Percentiles rank a stretch among this genome's conserved stretches.
phyloP scores from a whole-genome alignment of 768 basidiomycete species.

The Mrakia frigida region DNA sequence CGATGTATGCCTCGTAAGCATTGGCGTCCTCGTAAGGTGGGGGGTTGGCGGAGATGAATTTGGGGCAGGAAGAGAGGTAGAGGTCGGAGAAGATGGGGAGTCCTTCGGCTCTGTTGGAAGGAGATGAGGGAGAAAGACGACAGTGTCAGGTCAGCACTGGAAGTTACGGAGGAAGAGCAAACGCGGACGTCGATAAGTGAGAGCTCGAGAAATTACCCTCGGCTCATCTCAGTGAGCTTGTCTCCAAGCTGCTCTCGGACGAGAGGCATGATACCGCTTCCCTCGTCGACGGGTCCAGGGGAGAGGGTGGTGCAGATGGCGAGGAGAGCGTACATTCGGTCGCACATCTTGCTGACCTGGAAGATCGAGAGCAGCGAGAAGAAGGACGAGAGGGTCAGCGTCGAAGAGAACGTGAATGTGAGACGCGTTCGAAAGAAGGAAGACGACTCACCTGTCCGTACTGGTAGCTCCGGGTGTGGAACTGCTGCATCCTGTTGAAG shows the following conservation, averaged over 20 bases:
- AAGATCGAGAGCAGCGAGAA: not conserved
- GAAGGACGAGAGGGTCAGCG: constrained; percentile 8
- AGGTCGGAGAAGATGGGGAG: constrained; percentile 82
- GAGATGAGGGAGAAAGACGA: constrained; percentile 1
- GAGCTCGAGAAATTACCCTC: constrained; percentile 56
- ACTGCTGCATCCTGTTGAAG: constrained; percentile 91
- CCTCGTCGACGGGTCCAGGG: constrained; percentile 87
- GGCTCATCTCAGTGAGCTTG: constrained; percentile 75
- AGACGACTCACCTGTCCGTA: constrained; percentile 69
- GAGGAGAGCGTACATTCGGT: constrained; percentile 94
- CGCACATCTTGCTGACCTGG: constrained; percentile 93
- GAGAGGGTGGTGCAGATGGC: constrained; percentile 90
- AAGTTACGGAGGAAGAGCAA: not conserved
- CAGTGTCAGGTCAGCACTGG: not conserved
- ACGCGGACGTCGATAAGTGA: not conserved
- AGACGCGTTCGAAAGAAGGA: not conserved
- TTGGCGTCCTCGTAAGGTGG: constrained; percentile 82
- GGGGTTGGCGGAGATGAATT: constrained; percentile 90
- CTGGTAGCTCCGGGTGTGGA: constrained; percentile 92
- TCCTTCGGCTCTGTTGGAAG: constrained; percentile 51
- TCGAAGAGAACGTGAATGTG: not conserved
- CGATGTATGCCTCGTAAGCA: constrained; percentile 53
- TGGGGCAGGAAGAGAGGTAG: constrained; percentile 89
- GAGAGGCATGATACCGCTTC: constrained; percentile 67
- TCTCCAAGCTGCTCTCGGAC: constrained; percentile 94